phyloP scores from a whole-genome alignment of 352 stramenopile genomes.

The Achlya hypogyna region DNA sequence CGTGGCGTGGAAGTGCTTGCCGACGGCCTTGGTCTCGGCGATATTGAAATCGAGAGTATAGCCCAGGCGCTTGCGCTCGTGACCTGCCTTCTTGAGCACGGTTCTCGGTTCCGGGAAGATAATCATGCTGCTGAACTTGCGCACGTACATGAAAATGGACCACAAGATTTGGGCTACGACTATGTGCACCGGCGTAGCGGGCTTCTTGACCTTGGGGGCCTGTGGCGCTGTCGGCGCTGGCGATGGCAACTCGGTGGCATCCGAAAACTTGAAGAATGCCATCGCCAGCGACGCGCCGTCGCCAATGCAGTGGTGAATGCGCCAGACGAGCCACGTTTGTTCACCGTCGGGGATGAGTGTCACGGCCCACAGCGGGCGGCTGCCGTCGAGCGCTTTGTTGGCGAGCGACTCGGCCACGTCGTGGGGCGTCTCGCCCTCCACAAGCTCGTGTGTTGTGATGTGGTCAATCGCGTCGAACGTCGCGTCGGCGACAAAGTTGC shows the following conservation, averaged over 20 bases:
- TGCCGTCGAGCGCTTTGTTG: constrained; percentile 55
- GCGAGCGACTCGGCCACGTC: constrained; percentile 58
- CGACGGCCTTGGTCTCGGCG: constrained; percentile 56
- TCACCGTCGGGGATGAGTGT: constrained; percentile 42
- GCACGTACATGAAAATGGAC: constrained; percentile 49
- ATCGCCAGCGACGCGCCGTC: constrained; percentile 58
- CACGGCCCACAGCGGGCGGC: constrained; percentile 68
- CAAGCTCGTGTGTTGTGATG: constrained; percentile 45
- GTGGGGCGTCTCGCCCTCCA: constrained; percentile 42
- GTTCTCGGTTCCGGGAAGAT: constrained; percentile 46
- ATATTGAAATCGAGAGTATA: constrained; percentile 72
- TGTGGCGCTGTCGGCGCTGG: constrained; percentile 36
- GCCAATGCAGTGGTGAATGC: constrained; percentile 69
- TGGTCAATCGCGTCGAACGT: constrained; percentile 47
- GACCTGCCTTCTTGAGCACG: constrained; percentile 52
- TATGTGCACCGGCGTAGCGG: constrained; percentile 24
- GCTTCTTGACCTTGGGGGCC: constrained; percentile 28
- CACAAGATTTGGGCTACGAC: constrained; percentile 31
- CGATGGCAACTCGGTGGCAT: constrained; percentile 31
- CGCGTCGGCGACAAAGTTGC: constrained; percentile 47
- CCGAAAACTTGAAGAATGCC: constrained; percentile 56
- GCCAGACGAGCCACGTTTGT: constrained; percentile 51
- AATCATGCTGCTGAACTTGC: constrained; percentile 39
- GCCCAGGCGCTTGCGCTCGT: constrained; percentile 51
- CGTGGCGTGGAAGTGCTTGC: constrained; percentile 52